Evolutionary conservation across 352 stramenopile genomes (phyloP).

Genomic region (Peronospora farinosa): DNA sequence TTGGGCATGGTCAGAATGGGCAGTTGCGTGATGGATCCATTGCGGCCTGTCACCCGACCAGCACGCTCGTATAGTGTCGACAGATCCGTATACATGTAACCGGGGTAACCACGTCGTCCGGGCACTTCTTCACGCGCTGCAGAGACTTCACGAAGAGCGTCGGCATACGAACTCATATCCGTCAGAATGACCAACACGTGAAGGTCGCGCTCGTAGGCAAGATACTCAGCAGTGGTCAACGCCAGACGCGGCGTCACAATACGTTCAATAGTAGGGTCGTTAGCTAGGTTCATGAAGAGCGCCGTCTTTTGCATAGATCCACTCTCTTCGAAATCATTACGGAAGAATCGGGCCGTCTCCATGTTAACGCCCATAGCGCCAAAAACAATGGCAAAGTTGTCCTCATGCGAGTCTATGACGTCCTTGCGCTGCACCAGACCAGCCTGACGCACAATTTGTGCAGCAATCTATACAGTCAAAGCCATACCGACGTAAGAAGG

Average conservation of each 20-base stretch:
- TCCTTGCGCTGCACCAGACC: conserved; percentile 98
- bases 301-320: conserved; percentile 98
- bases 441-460: conserved; percentile 98
- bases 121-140: conserved; percentile 93
- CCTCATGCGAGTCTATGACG: conserved; percentile 96
- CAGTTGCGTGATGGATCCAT: conserved; percentile 98
- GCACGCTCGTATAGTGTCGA: conserved; percentile 98
- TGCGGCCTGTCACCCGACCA: conserved; percentile 94
- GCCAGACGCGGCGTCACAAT: conserved; percentile 99
- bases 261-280: conserved; percentile 99
- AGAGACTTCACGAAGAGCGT: conserved; percentile 95
- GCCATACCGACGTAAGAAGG: not conserved
- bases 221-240: conserved; percentile 97
- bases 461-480: conserved; percentile 79
- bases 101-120: conserved; percentile 97
- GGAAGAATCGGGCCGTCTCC: conserved; percentile 96
- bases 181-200: conserved; percentile 99
- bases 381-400: conserved; percentile 99
- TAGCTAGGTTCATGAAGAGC: conserved; percentile 98
- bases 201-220: conserved; percentile 98
- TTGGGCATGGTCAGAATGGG: conserved; percentile 99
- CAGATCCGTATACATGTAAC: conserved; percentile 99
- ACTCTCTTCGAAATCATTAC: conserved; percentile 96
- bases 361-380: conserved; percentile 99
- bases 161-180: conserved; percentile 99